phyloP scores from a whole-genome alignment of 441 rosid genomes.

The Pelargonium fulgidum region DNA sequence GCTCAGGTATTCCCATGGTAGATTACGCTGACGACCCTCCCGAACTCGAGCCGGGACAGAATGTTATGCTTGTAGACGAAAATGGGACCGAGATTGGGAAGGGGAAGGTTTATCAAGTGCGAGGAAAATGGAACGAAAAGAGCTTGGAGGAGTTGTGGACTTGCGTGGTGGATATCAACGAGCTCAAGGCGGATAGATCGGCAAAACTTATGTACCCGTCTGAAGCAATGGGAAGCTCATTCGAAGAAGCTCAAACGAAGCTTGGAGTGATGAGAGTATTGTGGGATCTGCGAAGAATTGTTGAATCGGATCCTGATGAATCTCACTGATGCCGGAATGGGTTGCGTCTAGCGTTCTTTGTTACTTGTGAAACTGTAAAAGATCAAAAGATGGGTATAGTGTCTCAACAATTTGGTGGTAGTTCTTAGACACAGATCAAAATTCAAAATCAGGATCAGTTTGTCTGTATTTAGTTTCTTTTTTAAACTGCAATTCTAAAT shows the following conservation, averaged over 20 bases:
- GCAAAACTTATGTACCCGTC: conserved; percentile 55
- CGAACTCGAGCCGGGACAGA: conserved; percentile 41
- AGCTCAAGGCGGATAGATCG: conserved; percentile 49
- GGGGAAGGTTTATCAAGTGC: conserved; percentile 45
- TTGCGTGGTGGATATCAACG: conserved; percentile 53
- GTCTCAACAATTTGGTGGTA: background rate
- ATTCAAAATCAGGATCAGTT: background rate
- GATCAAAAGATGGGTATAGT: background rate
- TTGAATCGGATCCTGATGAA: conserved; percentile 21
- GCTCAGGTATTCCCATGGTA: conserved; percentile 25
- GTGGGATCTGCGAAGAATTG: conserved; percentile 63
- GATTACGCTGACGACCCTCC: conserved; percentile 5
- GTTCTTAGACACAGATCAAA: background rate
- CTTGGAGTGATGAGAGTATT: conserved; percentile 57
- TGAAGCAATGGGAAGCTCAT: conserved; percentile 51
- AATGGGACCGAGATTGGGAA: conserved; percentile 48
- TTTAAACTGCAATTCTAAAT: background rate
- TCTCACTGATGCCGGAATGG: conserved; percentile 2
- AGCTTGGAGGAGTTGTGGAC: conserved; percentile 48
- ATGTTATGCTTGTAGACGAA: conserved; percentile 41
- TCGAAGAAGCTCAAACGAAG: conserved; percentile 48
- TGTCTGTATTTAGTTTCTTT: background rate
- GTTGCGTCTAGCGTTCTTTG: background rate
- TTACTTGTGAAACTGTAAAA: background rate
- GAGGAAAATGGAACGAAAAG: conserved; percentile 64